Conservation (phyloP, 306 rosid species). For the Comarum palustre region DNA sequence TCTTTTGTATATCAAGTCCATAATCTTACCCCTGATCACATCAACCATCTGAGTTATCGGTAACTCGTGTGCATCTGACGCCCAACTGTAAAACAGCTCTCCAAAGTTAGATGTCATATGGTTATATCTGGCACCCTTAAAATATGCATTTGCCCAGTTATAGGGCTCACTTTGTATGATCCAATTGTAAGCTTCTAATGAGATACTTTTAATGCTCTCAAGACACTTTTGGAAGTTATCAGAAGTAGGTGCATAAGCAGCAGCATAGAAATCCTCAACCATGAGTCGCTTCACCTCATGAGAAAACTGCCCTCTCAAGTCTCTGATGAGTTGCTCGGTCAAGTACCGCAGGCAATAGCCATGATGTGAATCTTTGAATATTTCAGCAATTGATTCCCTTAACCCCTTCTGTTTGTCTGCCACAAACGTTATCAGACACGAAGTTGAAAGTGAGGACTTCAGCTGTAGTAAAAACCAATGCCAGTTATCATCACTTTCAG, state of each 20-base stretch:
- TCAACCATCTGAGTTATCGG: constrained; percentile 98
- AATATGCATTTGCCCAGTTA: constrained; percentile 80
- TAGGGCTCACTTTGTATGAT: constrained; percentile 75
- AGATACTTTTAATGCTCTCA: constrained; percentile 73
- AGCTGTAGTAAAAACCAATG: constrained; percentile 84
- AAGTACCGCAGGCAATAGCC: constrained; percentile 76
- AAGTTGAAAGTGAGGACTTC: constrained; percentile 64
- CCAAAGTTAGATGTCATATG: constrained; percentile 90
- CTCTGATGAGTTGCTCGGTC: constrained; percentile 82
- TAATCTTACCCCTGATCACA: constrained; percentile 69
- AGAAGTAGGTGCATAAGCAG: constrained; percentile 67
- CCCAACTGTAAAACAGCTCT: constrained; percentile 90
- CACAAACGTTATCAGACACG: constrained; percentile 79
- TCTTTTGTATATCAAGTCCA: constrained; percentile 69
- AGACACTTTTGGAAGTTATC: constrained; percentile 68
- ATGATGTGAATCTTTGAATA: constrained; percentile 76
- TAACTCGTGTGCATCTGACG: constrained; percentile 74
- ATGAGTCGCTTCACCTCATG: constrained; percentile 92
- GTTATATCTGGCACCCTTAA: constrained; percentile 85
- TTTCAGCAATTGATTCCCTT: constrained; percentile 63
- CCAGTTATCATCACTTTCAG: constrained; percentile 93
- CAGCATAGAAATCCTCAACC: constrained; percentile 78
- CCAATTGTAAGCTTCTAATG: constrained; percentile 82
- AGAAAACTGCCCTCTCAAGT: constrained; percentile 87
- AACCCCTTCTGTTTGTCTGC: constrained; percentile 85